phyloP scores from a whole-genome alignment of 371 early-diverging fungal species.

The Umbelopsis sp. region DNA sequence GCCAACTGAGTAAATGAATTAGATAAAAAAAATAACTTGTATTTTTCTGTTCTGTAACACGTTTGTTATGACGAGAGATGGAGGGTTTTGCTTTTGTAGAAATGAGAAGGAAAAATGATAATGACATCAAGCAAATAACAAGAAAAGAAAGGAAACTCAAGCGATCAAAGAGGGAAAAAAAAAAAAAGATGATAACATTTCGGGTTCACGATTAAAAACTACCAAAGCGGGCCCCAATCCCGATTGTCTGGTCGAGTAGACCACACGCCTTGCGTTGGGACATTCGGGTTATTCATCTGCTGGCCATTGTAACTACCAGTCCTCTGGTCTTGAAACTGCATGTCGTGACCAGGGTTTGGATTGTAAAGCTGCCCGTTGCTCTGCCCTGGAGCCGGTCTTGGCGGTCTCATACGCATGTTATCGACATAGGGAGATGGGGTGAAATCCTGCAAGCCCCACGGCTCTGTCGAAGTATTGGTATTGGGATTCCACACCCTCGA shows the following conservation, averaged over 20 bases:
- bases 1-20: background rate
- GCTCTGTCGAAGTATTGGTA: constrained; percentile 3
- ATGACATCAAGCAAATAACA: background rate
- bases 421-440: background rate
- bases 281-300: background rate
- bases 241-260: constrained; percentile 12
- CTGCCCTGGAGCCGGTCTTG: background rate
- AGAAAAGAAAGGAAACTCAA: background rate
- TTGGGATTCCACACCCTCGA: constrained; percentile 7
- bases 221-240: constrained; percentile 16
- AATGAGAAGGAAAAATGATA: background rate
- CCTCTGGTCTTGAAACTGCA: constrained; percentile 1
- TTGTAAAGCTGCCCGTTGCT: constrained; percentile 1
- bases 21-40: background rate
- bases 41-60: background rate
- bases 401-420: background rate
- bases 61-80: background rate
- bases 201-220: background rate
- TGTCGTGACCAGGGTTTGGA: background rate
- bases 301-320: background rate
- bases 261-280: background rate
- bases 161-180: background rate
- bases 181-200: too few species aligned
- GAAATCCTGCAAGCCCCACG: constrained; percentile 1
- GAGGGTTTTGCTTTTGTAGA: background rate